Evolutionary conservation across 331 rosid genomes (phyloP), one percentile per base, ranked within the genome.

Genomic region (Phaseolus coccineus): DNA sequence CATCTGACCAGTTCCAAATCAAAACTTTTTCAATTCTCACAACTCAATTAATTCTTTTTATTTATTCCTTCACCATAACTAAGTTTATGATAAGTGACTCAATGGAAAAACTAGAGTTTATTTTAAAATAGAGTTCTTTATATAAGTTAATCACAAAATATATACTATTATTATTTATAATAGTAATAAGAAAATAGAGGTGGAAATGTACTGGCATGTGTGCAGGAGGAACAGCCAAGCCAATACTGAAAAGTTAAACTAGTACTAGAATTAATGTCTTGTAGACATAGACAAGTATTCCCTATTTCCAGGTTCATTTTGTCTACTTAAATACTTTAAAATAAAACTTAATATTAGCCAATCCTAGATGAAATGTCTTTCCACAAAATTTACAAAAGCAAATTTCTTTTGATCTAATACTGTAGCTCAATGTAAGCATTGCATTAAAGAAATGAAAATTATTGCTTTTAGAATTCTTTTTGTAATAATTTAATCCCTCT

Each of bases 1-100:
- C 82, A 86, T 82, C 93, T 90, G 55, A 5, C 2, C 1, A 37
- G 47, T 42, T 9, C 47, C 47, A 2, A 42, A 42, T 42, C 13
- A 42, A 35, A 35, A 35, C 47, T 6, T 53, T 53, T 53, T 55
- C 14, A 55, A 22, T 55, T 52, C 58, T 7, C 11, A 40, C 47
- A 40, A 8, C 47, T 6, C 40, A 37, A 33, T 6, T 33, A 33
- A 37, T 4, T 28, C 2, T 28, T 28, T 28, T 28, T 28, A 6
- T 37, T 37, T 37, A 6, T 6, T 4, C 5, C 40, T 37, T 37
- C 40, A 35, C 4, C 37, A 4, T 33, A 33, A 33, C 37, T 0
- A 52, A 52, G 16, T 16, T 2, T 1, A 33, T 37, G 25, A 1
- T n/a, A 52, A 16, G 11, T 52, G 5, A 50, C 5, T 5, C 2